Evolutionary conservation across 2,329 filamentous ascomycete species (phyloP).

Genomic region (Ambrosiella xylebori): DNA sequence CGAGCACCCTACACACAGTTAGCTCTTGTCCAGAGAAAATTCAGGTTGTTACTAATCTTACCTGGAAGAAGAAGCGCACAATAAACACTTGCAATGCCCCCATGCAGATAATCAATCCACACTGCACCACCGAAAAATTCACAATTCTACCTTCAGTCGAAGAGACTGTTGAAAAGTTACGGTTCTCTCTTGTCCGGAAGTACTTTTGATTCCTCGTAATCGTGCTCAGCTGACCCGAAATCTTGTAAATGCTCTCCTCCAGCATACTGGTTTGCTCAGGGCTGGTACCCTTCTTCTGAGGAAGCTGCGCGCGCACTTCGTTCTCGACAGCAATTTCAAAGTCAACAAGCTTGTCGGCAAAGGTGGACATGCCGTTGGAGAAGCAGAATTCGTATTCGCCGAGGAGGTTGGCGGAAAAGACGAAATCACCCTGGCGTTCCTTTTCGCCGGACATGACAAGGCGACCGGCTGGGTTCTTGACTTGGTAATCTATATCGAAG

Average conservation of each 20-base stretch:
- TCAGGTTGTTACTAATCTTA: constrained; percentile 19
- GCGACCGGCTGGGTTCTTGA: constrained; percentile 66
- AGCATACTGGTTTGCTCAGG: constrained; percentile 78
- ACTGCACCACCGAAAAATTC: constrained; percentile 92
- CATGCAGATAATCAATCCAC: constrained; percentile 83
- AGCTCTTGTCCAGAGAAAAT: background rate
- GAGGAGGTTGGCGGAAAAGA: constrained; percentile 75
- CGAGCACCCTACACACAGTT: constrained; percentile 34
- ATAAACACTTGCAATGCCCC: constrained; percentile 92
- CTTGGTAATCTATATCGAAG: constrained; percentile 90
- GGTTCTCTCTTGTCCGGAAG: constrained; percentile 96
- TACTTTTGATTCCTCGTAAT: constrained; percentile 97
- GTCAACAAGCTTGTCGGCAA: constrained; percentile 92
- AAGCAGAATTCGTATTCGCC: constrained; percentile 98
- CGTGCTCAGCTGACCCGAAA: constrained; percentile 81
- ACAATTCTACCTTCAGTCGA: constrained; percentile 93
- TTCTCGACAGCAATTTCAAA: constrained; percentile 96
- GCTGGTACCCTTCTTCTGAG: constrained; percentile 72
- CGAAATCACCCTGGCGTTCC: constrained; percentile 90
- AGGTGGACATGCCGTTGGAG: constrained; percentile 95
- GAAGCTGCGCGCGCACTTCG: constrained; percentile 64
- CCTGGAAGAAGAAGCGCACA: constrained; percentile 97
- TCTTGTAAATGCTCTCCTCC: constrained; percentile 89
- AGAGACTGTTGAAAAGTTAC: constrained; percentile 94
- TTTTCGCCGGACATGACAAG: constrained; percentile 73